Percentiles rank a stretch among this genome's conserved stretches.
Conservation (phyloP, 2,329 filamentous ascomycete species). For the Cladophialophora bantiana region DNA sequence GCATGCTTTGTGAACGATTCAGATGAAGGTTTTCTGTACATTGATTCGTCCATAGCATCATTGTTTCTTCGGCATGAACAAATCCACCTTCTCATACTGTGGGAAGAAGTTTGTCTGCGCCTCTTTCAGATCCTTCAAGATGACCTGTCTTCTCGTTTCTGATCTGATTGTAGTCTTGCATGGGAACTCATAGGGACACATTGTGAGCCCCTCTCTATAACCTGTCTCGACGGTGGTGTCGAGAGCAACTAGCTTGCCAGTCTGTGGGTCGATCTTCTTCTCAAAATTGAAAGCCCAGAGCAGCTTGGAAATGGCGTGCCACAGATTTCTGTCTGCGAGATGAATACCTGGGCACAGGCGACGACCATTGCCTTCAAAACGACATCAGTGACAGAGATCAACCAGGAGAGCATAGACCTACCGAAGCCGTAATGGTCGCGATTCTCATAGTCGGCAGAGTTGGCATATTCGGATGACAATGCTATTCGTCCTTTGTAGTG, state of each 20-base stretch:
- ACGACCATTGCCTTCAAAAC: conserved; percentile 35
- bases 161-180: conserved; percentile 44
- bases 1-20: too few species aligned
- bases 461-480: conserved; percentile 49
- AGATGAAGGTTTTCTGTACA: too few species aligned
- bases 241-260: conserved; percentile 40
- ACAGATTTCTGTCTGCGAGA: conserved; percentile 44
- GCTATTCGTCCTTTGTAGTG: conserved; percentile 43
- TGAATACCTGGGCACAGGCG: conserved; percentile 46
- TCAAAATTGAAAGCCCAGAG: conserved; percentile 46
- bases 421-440: conserved; percentile 46
- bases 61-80: too few species aligned
- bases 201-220: conserved; percentile 47
- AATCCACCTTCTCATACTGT: conserved; percentile 18
- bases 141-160: conserved; percentile 42
- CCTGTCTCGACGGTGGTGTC: conserved; percentile 48
- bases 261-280: conserved; percentile 29
- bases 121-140: conserved; percentile 44
- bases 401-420: conserved; percentile 20
- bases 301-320: conserved; percentile 40
- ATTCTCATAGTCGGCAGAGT: conserved; percentile 44
- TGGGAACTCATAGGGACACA: conserved; percentile 45
- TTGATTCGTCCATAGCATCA: too few species aligned
- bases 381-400: background rate
- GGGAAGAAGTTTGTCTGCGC: conserved; percentile 41